phyloP scores from a whole-genome alignment of 2,329 filamentous ascomycete genomes.

The Arthrobotrys sinensis region DNA sequence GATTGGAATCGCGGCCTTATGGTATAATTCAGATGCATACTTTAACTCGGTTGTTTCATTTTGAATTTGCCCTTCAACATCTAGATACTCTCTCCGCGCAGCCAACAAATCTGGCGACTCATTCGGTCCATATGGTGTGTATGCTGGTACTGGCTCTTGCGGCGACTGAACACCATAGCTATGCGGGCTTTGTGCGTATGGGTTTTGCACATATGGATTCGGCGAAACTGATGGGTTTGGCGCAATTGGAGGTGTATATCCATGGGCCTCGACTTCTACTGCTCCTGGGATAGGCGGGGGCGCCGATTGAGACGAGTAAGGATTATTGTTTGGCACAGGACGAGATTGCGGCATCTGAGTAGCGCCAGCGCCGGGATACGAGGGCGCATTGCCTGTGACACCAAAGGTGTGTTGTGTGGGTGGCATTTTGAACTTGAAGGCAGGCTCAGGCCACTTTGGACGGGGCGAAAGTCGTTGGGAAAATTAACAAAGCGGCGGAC shows the following conservation, averaged over 20 bases:
- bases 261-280: background rate
- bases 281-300: background rate
- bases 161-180: slow-evolving; percentile 4
- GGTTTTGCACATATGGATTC: background rate
- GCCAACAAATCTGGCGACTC: slow-evolving; percentile 47
- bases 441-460: background rate
- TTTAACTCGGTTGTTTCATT: slow-evolving; percentile 11
- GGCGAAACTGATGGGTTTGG: background rate
- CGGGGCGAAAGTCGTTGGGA: background rate
- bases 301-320: background rate
- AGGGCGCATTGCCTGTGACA: slow-evolving; percentile 26
- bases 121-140: slow-evolving; percentile 7
- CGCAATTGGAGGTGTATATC: slow-evolving; percentile 11
- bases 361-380: slow-evolving; percentile 30
- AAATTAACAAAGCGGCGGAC: background rate
- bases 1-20: background rate
- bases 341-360: background rate
- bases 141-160: slow-evolving; percentile 37
- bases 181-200: background rate
- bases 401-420: slow-evolving; percentile 51
- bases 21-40: slow-evolving; percentile 2
- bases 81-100: slow-evolving; percentile 34
- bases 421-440: slow-evolving; percentile 31
- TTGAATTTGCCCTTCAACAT: slow-evolving; percentile 25
- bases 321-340: slow-evolving; percentile 6